Evolutionary conservation across 371 early-diverging fungal genomes (phyloP), one percentile per base, ranked within the genome.

Genomic region (Apophysomyces ossiformis): DNA sequence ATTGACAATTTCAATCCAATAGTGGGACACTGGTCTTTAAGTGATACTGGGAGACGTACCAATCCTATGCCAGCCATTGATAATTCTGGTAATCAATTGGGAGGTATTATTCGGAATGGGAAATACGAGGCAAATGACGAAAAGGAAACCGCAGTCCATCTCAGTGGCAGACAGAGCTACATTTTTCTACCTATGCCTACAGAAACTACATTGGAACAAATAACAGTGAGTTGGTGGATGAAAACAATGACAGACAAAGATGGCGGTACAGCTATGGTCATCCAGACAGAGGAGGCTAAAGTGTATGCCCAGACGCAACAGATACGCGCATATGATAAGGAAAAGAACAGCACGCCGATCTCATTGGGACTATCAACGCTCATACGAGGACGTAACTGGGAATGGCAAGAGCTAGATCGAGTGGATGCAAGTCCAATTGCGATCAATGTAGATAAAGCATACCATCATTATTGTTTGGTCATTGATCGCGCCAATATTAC

Each of bases 141-240:
- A 1, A 41, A 47, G 1, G 54, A 56, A 0, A 60, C 56, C 11
- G 70, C 74, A 0, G 58, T 80, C 6, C 70, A 69, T 61, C 59
- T 78, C 0, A 69, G 70, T 12, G 83, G 83, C 5, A 60, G 71
- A 57, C 63, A 69, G 11, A 73, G 73, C 54, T 83, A 83, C 43
- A 59, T 81, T 5, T 81, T 79, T 44, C 57, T 83, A 8, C 58
- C 65, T 2, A 36, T 81, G 50, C 84, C 84, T 2, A 70, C 66
- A 5, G 66, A 70, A 39, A 73, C 70, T 7, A 63, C 44, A 0
- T 26, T 70, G 57, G 62, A 69, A 11, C 38, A 68, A 6, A 16
- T 83, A 41, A 79, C 81, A 11, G 78, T 83, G 0, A 75, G 76
- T 26, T 83, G 81, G 79, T 77, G 79, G 78, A 80, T 83, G 81